Base-by-base conservation (phyloP, 176 grass and related monocot genomes). In the Oryza longistaminata region DNA sequence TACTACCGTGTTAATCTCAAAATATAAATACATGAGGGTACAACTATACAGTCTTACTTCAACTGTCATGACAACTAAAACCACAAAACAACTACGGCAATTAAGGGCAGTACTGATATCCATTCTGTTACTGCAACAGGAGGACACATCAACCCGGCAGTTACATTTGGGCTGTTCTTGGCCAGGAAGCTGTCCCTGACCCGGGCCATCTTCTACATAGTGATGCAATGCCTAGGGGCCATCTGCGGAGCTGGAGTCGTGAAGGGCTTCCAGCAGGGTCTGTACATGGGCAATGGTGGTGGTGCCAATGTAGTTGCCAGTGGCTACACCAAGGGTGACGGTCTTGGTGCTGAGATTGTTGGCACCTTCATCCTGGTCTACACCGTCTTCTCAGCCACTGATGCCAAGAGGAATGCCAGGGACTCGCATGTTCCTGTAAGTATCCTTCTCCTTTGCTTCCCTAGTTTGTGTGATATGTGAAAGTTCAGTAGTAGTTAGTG, bases 341-440 rank as follows among this genome's bases (percentile, higher is more conserved):
- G 95, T 65, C 88, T 97, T 29, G 92, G 90, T 35, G 92, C 95
- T 70, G 95, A 97, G 88, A 97, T 97, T 3, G 48, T 97, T 13
- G 95, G 95, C 70, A 95, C 95, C 85, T 97, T 97, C 42, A 37
- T 97, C 82, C 79, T 97, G 22, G 95, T 97, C 25, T 97, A 97
- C 92, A 97, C 95, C 27, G 95, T 97, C 53, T 97, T 97, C 86
- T 97, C 95, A 0, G 95, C 95, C 5, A 97, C 92, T 17, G 95
- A 97, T 64, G 92, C 95, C 80, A 97, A 97, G 92, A 89, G 95
- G 67, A 97, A 88, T 49, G 95, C 95, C 15, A 92, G 95, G 62
- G 95, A 97, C 76, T 97, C 95, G 25, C 92, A 97, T 88, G 95
- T 97, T 44, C 95, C 95, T 68, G 95, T 97, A 86, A 89, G 84